These are phyloP conservation scores for Diversispora epigaea DNA, from an alignment of 192 early-diverging fungal species.

Conservation along the genomic window DNA sequence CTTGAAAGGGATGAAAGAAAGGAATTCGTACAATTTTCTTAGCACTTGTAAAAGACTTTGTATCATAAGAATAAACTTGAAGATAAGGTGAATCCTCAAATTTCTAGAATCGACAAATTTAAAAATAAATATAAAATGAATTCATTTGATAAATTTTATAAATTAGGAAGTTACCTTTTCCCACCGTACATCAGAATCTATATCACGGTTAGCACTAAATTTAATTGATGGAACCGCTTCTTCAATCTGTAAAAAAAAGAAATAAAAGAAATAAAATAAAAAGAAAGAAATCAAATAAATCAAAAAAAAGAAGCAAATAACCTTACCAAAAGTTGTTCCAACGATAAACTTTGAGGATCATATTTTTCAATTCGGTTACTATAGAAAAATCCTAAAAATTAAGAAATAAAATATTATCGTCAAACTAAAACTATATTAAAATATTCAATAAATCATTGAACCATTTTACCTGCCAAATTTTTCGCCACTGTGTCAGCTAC, in stretches of 20 bases:
- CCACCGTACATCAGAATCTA: background rate
- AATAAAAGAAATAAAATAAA: background rate
- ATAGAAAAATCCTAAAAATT: conserved; percentile 12
- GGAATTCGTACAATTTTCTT: conserved; percentile 30
- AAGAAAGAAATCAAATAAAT: background rate
- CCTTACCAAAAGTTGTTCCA: conserved; percentile 26
- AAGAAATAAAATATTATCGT: background rate
- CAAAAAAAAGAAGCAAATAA: background rate
- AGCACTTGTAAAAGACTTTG: background rate
- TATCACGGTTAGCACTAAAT: background rate
- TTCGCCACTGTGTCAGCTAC: conserved; percentile 19
- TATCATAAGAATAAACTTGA: conserved; percentile 9
- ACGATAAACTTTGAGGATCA: background rate
- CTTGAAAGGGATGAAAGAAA: conserved; percentile 2
- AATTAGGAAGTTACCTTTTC: background rate
- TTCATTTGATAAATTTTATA: no score
- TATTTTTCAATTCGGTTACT: background rate
- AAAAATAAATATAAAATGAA: background rate
- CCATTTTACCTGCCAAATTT: background rate
- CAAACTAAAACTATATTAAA: no score
- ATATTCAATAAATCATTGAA: background rate
- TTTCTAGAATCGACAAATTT: background rate
- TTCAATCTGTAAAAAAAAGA: conserved; percentile 15
- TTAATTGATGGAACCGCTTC: conserved; percentile 1
- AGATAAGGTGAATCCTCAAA: conserved; percentile 10